Evolutionary conservation across 2,329 filamentous ascomycete genomes (phyloP).

Genomic region (Aspergillus uvarum): DNA sequence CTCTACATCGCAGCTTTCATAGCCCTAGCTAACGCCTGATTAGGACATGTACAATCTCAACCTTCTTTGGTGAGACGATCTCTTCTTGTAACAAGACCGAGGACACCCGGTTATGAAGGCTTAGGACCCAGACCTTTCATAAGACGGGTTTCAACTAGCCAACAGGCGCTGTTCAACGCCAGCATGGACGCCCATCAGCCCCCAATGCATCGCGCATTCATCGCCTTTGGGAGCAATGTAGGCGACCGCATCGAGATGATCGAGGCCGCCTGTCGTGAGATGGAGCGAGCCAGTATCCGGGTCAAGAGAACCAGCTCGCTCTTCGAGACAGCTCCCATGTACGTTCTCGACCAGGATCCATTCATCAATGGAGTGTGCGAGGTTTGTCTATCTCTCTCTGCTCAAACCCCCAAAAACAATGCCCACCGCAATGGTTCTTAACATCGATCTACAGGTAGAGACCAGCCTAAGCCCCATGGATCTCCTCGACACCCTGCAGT

Average conservation of each 20-base stretch:
- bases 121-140: background rate
- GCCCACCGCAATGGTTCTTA: conserved; percentile 10
- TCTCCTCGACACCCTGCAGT: conserved; percentile 77
- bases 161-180: conserved; percentile 11
- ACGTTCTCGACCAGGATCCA: conserved; percentile 80
- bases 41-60: background rate
- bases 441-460: conserved; percentile 61
- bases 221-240: conserved; percentile 90
- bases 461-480: conserved; percentile 73
- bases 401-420: background rate
- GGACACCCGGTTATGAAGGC: conserved; percentile 9
- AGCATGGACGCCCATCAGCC: conserved; percentile 21
- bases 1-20: background rate
- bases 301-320: conserved; percentile 80
- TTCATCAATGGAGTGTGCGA: conserved; percentile 94
- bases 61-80: background rate
- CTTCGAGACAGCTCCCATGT: conserved; percentile 97
- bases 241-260: conserved; percentile 83
- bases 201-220: conserved; percentile 59
- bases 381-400: conserved; percentile 53
- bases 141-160: conserved; percentile 15
- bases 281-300: conserved; percentile 70
- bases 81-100: background rate
- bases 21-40: background rate
- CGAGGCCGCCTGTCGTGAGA: conserved; percentile 75